Percentiles rank a stretch among this genome's conserved stretches.
Evolutionary conservation across 2,329 filamentous ascomycete genomes (phyloP).

Genomic region (Aspergillus fischeri): DNA sequence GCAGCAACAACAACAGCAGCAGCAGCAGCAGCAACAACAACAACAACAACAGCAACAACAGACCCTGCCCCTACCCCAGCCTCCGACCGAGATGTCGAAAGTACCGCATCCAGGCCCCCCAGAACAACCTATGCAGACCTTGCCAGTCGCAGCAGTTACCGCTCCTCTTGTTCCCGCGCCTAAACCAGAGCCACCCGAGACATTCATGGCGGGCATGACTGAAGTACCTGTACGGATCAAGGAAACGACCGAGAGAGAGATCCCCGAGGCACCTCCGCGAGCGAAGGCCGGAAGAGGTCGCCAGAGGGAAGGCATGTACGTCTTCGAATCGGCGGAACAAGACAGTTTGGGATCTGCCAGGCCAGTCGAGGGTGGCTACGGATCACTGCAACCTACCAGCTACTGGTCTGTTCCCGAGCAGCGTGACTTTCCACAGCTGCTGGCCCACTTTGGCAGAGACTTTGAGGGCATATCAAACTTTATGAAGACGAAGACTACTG

Average conservation of each 20-base stretch:
- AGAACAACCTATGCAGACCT: constrained; percentile 5
- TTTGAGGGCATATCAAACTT: constrained; percentile 47
- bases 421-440: constrained; percentile 43
- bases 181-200: constrained; percentile 24
- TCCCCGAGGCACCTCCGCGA: constrained; percentile 19
- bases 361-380: constrained; percentile 31
- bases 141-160: constrained; percentile 3
- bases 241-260: constrained; percentile 27
- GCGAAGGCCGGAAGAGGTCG: constrained; percentile 26
- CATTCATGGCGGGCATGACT: constrained; percentile 13
- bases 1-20: constrained; percentile 12
- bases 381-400: constrained; percentile 43
- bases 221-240: constrained; percentile 19
- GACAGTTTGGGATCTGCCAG: constrained; percentile 22
- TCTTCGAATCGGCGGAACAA: constrained; percentile 33
- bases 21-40: constrained; percentile 7
- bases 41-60: constrained; percentile 15
- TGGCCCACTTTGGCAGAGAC: constrained; percentile 46
- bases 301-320: constrained; percentile 31
- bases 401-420: constrained; percentile 52
- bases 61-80: constrained; percentile 10
- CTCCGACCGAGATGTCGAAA: constrained; percentile 12
- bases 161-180: constrained; percentile 20
- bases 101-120: constrained; percentile 9
- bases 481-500: constrained; percentile 51